phyloP scores from a whole-genome alignment of 108 stramenopile genomes.

The Discostella pseudostelligera region DNA sequence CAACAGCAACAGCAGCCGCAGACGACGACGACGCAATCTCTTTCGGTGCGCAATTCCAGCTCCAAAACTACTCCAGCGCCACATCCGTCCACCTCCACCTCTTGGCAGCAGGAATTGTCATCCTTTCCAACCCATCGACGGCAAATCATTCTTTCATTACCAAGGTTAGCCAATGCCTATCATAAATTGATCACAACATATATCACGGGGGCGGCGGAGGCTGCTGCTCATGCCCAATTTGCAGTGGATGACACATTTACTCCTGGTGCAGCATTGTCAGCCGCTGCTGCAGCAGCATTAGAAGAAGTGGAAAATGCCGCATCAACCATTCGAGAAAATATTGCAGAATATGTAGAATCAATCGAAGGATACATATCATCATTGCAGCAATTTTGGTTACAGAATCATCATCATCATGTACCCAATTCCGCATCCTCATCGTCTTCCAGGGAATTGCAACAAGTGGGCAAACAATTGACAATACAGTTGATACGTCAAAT shows the following conservation, averaged over 20 bases:
- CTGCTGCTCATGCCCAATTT: no score
- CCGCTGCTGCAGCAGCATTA: neutral
- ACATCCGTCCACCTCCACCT: neutral
- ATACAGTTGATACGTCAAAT: conserved; percentile 28
- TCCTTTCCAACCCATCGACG: neutral
- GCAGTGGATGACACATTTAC: no score
- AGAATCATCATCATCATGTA: neutral
- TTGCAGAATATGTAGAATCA: neutral
- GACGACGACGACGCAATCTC: neutral
- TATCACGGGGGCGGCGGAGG: neutral
- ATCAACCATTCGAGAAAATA: neutral
- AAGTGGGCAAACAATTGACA: conserved; percentile 18
- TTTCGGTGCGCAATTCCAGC: neutral
- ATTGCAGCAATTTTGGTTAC: neutral
- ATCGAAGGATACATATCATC: neutral
- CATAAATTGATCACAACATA: neutral
- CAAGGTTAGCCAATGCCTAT: neutral
- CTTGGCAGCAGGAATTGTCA: conserved; percentile 2
- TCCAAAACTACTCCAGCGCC: neutral
- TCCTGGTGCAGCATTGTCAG: no score
- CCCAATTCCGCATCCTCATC: neutral
- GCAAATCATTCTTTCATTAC: neutral
- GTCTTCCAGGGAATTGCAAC: neutral
- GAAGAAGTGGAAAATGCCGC: neutral
- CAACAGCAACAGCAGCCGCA: neutral